phyloP scores from a whole-genome alignment of 140 eudicot species.

The Ambrosia hybrid region DNA sequence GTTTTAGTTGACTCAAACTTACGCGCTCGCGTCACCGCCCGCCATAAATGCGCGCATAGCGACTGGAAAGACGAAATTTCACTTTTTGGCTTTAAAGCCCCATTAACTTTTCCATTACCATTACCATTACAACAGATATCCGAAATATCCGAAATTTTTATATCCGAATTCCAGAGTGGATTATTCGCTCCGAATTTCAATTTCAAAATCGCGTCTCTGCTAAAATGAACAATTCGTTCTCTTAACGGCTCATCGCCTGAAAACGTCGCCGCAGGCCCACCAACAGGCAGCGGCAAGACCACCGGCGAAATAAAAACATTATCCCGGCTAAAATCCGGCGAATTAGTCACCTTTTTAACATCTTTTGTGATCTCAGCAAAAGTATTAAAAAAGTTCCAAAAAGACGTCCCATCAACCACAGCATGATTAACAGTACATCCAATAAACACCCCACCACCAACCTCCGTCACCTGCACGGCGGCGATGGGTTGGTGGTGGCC shows the following conservation, averaged over 20 bases:
- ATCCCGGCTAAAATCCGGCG: constrained; percentile 58
- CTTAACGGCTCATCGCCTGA: constrained; percentile 76
- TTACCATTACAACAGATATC: constrained; percentile 21
- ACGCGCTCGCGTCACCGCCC: constrained; percentile 78
- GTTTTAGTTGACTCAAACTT: constrained; percentile 41
- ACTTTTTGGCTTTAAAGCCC: constrained; percentile 35
- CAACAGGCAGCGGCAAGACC: constrained; percentile 51
- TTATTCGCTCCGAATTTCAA: constrained; percentile 64
- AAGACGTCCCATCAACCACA: constrained; percentile 84
- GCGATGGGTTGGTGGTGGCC: constrained; percentile 72
- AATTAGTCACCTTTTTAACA: constrained; percentile 34
- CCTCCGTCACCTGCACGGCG: constrained; percentile 83
- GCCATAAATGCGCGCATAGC: constrained; percentile 68
- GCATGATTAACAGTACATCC: constrained; percentile 83
- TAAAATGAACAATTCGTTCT: constrained; percentile 73
- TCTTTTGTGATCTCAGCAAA: constrained; percentile 67
- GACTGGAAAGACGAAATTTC: constrained; percentile 84
- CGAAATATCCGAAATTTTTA: constrained; percentile 26
- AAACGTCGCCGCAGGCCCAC: constrained; percentile 77
- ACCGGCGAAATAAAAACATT: constrained; percentile 65
- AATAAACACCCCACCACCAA: constrained; percentile 59
- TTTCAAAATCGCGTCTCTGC: constrained; percentile 60
- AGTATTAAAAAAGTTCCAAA: constrained; percentile 86
- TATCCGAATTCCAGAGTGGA: constrained; percentile 38
- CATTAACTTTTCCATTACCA: constrained; percentile 39